A percentile compares a stretch with the other conserved stretches of the same genome.
Evolutionary conservation across 495 filamentous ascomycete species (phyloP).

Genomic region (Venustampulla echinocandica): DNA sequence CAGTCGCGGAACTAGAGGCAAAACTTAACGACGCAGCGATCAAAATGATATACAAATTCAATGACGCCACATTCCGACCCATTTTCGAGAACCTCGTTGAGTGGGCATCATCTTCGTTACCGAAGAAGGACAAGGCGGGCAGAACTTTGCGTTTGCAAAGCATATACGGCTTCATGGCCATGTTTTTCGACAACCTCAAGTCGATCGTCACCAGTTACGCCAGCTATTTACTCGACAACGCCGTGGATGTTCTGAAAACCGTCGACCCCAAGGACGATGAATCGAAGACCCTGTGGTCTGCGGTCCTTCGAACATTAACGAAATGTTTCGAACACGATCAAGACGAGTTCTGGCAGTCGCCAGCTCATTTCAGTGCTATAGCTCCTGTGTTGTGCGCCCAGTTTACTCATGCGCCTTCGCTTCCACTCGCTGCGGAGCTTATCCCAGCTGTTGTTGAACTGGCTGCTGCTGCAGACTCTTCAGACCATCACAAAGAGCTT

Average conservation of each 20-base stretch:
- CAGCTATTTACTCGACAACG: conserved; percentile 70
- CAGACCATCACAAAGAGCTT: conserved; percentile 81
- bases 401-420: conserved; percentile 46
- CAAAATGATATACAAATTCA: conserved; percentile 91
- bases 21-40: conserved; percentile 57
- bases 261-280: conserved; percentile 40
- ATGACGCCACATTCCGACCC: conserved; percentile 92
- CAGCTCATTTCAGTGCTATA: conserved; percentile 69
- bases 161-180: conserved; percentile 68
- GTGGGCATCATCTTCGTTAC: conserved; percentile 52
- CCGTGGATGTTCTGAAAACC: conserved; percentile 51
- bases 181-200: conserved; percentile 78
- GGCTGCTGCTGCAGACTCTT: conserved; percentile 66
- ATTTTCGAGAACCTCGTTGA: conserved; percentile 77
- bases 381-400: conserved; percentile 59
- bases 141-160: conserved; percentile 49
- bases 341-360: conserved; percentile 81
- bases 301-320: conserved; percentile 56
- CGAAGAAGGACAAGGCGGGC: conserved; percentile 51
- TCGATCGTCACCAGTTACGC: conserved; percentile 90
- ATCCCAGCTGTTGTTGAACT: conserved; percentile 62
- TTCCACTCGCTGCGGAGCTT: conserved; percentile 32
- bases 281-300: conserved; percentile 49
- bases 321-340: conserved; percentile 73
- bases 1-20: conserved; percentile 56